Base-by-base conservation (phyloP, 2,329 filamentous ascomycete genomes). In the Rosellinia necatrix region DNA sequence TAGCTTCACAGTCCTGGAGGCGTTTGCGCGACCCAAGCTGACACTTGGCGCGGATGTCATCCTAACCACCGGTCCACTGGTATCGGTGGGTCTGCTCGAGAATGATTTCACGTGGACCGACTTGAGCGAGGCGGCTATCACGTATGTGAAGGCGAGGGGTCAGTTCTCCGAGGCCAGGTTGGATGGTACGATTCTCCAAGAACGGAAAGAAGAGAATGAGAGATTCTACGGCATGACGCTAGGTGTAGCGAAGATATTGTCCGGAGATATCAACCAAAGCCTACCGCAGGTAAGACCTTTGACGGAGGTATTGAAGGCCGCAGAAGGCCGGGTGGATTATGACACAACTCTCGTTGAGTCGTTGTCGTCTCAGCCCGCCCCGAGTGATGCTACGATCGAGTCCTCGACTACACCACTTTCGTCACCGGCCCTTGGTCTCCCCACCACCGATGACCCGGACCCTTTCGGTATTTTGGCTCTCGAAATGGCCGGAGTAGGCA, bases 381-480 rank as follows among this genome's bases (percentile, higher is more conserved):
- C 93, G 0, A 88, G 88, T 49, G 93, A 97, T 68, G 86, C 82
- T 44, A 70, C 78, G 57, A 81, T 84, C 59, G 79, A 81, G 44
- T 76, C 77, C 2, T 75, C 81, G 0, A 72, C 59, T 46, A 56
- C 68, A 55, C 63, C 71, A 21, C 63, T 52, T 17, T 72, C 69
- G 52, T 80, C 70, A 43, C 76, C 79, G 25, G 75, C 76, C 2
- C 96, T 97, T 74, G 92, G 92, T 2, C 78, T 96, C 13, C 92
- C 91, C 1, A 86, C 88, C 60, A 75, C 78, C 3, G 85, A 92
- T 51, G 93, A 97, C 65, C 92, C 92, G 0, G 93, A 97, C 70
- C 93, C 93, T 0, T 97, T 90, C 68, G 93, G 93, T 21, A 89
- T 97, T 22, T 82, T 92, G 61, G 92, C 93, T 6, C 76, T 97